phyloP scores from a whole-genome alignment of 2,329 filamentous ascomycete species.

The Chrysoporthe puriensis region DNA sequence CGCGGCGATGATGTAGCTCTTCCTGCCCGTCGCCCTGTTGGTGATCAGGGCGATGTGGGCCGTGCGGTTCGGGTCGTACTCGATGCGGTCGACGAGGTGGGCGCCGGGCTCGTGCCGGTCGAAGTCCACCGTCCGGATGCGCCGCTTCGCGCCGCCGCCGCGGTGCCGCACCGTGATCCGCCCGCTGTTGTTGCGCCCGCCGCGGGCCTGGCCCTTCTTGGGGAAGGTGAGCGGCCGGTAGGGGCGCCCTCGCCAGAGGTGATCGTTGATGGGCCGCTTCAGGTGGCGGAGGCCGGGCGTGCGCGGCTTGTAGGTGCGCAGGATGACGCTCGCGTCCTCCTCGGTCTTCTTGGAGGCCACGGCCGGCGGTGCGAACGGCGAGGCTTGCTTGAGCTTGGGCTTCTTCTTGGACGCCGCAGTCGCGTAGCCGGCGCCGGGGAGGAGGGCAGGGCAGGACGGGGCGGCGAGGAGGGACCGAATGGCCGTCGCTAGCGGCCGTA shows the following conservation, averaged over 20 bases:
- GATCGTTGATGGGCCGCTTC: constrained; percentile 90
- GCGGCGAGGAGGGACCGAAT: constrained; percentile 29
- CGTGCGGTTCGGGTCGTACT: constrained; percentile 92
- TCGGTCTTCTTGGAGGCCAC: constrained; percentile 30
- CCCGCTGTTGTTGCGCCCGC: constrained; percentile 87
- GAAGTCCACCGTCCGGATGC: constrained; percentile 93
- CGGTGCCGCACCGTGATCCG: constrained; percentile 87
- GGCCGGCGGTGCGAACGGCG: constrained; percentile 21
- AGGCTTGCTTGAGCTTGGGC: constrained; percentile 22
- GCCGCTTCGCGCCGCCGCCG: constrained; percentile 88
- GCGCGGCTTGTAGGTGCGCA: constrained; percentile 90
- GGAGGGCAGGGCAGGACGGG: constrained; percentile 27
- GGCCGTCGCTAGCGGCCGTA: constrained; percentile 51
- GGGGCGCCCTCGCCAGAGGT: constrained; percentile 92
- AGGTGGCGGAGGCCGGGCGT: constrained; percentile 93
- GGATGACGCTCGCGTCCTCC: constrained; percentile 45
- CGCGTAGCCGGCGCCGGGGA: constrained; percentile 28
- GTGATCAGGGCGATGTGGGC: constrained; percentile 90
- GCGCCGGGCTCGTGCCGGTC: constrained; percentile 76
- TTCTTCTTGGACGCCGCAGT: constrained; percentile 34
- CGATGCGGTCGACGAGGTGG: constrained; percentile 89
- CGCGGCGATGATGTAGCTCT: constrained; percentile 93
- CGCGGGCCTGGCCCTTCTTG: constrained; percentile 91
- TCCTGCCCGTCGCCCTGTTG: constrained; percentile 70
- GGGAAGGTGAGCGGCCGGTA: constrained; percentile 82